phyloP scores from a whole-genome alignment of 371 early-diverging fungal species.

The Chytridium lagenaria region DNA sequence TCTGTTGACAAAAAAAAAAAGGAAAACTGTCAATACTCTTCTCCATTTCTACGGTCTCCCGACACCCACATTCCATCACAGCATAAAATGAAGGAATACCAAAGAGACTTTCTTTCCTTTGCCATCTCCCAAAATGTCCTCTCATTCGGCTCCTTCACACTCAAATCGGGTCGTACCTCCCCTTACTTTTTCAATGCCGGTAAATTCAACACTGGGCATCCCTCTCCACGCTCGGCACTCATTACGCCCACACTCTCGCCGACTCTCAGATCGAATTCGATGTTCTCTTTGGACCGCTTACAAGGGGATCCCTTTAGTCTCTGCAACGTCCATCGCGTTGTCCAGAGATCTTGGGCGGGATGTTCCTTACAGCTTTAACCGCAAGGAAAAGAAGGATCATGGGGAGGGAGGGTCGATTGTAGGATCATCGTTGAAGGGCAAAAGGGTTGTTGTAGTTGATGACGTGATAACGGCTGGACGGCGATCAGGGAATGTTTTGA shows the following conservation, averaged over 20 bases:
- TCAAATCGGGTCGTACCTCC: conserved; percentile 92
- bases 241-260: conserved; percentile 85
- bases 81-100: conserved; percentile 79
- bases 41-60: too few species aligned
- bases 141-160: conserved; percentile 87
- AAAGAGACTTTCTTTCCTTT: conserved; percentile 93
- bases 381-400: conserved; percentile 98
- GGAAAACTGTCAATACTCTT: too few species aligned
- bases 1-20: conserved; percentile 4
- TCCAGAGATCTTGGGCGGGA: conserved; percentile 63
- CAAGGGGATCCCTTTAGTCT: conserved; percentile 96
- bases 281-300: conserved; percentile 98
- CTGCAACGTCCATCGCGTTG: conserved; percentile 80
- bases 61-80: neutral
- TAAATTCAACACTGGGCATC: conserved; percentile 89
- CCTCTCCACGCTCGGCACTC: conserved; percentile 80
- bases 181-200: conserved; percentile 98
- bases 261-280: conserved; percentile 74
- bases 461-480: conserved; percentile 98
- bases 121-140: conserved; percentile 80
- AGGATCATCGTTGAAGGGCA: conserved; percentile 78
- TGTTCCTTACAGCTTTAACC: conserved; percentile 90
- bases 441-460: conserved; percentile 85
- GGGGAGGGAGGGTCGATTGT: conserved; percentile 97
- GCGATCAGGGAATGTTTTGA: conserved; percentile 90